Base-by-base conservation (phyloP, 257 asterid species). In the Phtheirospermum japonicum region DNA sequence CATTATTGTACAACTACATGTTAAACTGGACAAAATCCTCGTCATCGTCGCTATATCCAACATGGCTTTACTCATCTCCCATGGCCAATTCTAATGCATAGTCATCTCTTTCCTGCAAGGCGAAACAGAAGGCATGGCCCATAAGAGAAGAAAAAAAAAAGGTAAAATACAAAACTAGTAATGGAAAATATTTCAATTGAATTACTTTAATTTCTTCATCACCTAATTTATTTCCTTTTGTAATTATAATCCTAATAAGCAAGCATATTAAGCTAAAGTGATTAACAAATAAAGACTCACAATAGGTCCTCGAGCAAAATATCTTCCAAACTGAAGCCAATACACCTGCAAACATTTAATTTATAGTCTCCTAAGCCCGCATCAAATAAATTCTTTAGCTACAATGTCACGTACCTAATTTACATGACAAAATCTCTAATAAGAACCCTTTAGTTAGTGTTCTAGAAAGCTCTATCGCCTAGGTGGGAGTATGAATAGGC, bases 251-350 rank as follows among this genome's bases (percentile, higher is more conserved):
- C 34, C 40, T 31, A 61, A 43, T 43, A 49, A 53, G 48, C 39
- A 19, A 14, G 16, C 12, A 30, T 8, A 36, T 16, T 18, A n/a
- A n/a, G n/a, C n/a, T n/a, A n/a, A n/a, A n/a, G n/a, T 33, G 5
- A 49, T 61, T 57, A 53, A 56, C 42, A 28, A 19, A 30, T 7
- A 71, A 28, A 48, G 63, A 79, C 97, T 85, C 74, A 92, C 97
- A 49, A 93, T 73, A 19, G 97, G 95, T 36, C 97, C 99, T 70
- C 95, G 83, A 52, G 96, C 97, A 79, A 92, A 92, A 83, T 92
- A 92, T 87, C 96, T 81, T 59, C 99, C 99, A 67, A 92, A 92
- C 68, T 92, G 99, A 65, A 92, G 95, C 97, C 96, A 92, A 71
- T 92, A 89, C 39, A 89, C 99, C 99, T 92, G 81, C 79, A 80